Evolutionary conservation across 805 yeast species (phyloP).

Genomic region (Blastobotrys terrestris): DNA sequence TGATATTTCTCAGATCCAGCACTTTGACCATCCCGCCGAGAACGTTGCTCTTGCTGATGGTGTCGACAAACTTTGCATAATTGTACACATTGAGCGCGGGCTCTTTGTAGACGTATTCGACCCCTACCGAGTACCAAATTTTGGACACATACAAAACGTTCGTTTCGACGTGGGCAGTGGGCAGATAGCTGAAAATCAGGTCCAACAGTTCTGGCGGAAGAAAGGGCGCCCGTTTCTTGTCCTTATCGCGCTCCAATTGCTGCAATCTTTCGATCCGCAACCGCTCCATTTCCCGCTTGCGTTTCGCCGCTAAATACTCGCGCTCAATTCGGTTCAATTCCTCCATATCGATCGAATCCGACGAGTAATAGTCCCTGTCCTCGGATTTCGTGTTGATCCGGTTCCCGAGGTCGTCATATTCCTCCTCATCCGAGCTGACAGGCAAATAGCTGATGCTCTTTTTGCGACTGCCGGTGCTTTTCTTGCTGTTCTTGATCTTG

Average conservation of each 20-base stretch:
- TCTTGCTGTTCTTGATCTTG: neutral
- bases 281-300: slow-evolving; percentile 6
- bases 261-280: slow-evolving; percentile 7
- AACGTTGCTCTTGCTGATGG: slow-evolving; percentile 44
- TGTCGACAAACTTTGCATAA: slow-evolving; percentile 65
- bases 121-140: slow-evolving; percentile 50
- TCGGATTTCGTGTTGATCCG: slow-evolving; percentile 6
- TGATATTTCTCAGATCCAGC: slow-evolving; percentile 70
- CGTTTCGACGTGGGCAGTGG: slow-evolving; percentile 34
- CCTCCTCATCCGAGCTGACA: slow-evolving; percentile 19
- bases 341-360: slow-evolving; percentile 16
- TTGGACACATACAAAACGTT: slow-evolving; percentile 55
- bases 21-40: slow-evolving; percentile 56
- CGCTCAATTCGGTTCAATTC: slow-evolving; percentile 12
- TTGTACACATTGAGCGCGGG: slow-evolving; percentile 65
- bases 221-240: slow-evolving; percentile 9
- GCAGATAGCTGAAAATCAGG: slow-evolving; percentile 32
- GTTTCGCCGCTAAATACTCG: slow-evolving; percentile 8
- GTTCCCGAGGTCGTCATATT: slow-evolving; percentile 25
- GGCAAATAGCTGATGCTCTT: neutral
- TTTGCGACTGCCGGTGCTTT: neutral
- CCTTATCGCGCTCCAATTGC: slow-evolving; percentile 10
- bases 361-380: slow-evolving; percentile 11
- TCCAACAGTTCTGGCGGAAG: slow-evolving; percentile 49
- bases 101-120: slow-evolving; percentile 57